Evolutionary conservation across 441 rosid species (phyloP).

Genomic region (Gossypium gossypioides): DNA sequence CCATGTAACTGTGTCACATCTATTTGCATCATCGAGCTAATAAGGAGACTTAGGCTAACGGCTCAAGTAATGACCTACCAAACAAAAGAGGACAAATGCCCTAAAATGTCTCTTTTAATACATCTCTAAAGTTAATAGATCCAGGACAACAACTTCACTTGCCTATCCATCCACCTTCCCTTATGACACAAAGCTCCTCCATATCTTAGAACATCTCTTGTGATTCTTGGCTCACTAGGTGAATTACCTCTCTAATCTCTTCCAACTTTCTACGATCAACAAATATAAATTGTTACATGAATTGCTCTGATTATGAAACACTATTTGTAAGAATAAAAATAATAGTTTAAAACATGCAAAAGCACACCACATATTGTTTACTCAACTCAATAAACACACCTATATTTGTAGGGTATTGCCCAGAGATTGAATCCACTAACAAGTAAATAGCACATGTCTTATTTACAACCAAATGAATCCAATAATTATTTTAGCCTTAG

Average conservation of each 20-base stretch:
- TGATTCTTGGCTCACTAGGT: not conserved
- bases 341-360: not conserved
- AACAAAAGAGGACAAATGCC: not conserved
- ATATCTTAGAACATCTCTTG: not conserved
- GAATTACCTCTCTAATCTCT: not conserved
- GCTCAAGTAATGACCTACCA: not conserved
- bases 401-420: too few species aligned
- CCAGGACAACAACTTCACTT: not conserved
- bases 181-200: not conserved
- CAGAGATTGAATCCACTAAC: too few species aligned
- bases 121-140: not conserved
- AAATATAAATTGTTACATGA: not conserved
- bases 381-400: not conserved
- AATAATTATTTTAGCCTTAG: too few species aligned
- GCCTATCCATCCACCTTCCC: not conserved
- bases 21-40: not conserved
- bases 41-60: not conserved
- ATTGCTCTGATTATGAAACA: not conserved
- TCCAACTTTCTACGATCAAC: not conserved
- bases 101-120: not conserved
- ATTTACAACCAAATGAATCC: too few species aligned
- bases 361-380: not conserved
- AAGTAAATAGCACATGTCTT: too few species aligned
- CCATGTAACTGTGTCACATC: not conserved
- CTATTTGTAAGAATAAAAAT: too few species aligned